phyloP scores from a whole-genome alignment of 2,329 filamentous ascomycete species.

The Fonsecaea pedrosoi region DNA sequence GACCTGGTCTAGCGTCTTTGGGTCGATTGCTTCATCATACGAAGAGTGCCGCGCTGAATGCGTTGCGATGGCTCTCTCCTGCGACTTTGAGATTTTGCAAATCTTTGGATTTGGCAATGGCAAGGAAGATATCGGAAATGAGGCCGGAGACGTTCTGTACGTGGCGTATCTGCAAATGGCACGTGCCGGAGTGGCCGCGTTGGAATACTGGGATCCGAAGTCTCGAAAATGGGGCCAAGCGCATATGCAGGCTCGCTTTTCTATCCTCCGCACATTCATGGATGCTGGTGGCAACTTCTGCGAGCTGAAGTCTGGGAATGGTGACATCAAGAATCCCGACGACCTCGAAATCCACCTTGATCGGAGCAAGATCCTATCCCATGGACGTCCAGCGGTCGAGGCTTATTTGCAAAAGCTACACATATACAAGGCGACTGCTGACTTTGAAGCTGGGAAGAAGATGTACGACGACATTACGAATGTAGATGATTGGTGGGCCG shows the following conservation, averaged over 20 bases:
- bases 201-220: slow-evolving; percentile 96
- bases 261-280: slow-evolving; percentile 78
- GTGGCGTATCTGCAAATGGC: slow-evolving; percentile 92
- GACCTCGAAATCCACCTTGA: slow-evolving; percentile 84
- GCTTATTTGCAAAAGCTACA: slow-evolving; percentile 89
- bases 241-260: slow-evolving; percentile 90
- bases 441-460: slow-evolving; percentile 75
- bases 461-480: slow-evolving; percentile 85
- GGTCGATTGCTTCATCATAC: slow-evolving; percentile 83
- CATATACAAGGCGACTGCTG: slow-evolving; percentile 88
- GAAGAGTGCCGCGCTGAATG: slow-evolving; percentile 95
- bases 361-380: slow-evolving; percentile 81
- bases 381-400: slow-evolving; percentile 82
- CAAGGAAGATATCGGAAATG: slow-evolving; percentile 59
- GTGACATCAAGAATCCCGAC: slow-evolving; percentile 69
- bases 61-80: slow-evolving; percentile 88
- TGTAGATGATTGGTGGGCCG: slow-evolving; percentile 85
- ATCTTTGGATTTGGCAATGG: slow-evolving; percentile 93
- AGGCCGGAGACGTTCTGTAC: slow-evolving; percentile 87
- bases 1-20: slow-evolving; percentile 93
- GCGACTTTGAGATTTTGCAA: slow-evolving; percentile 84
- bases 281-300: slow-evolving; percentile 87
- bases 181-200: slow-evolving; percentile 81
- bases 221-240: slow-evolving; percentile 89
- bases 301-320: slow-evolving; percentile 68